Evolutionary conservation across 176 grass and related monocot genomes (phyloP), one percentile per base, ranked within the genome.

Genomic region (Paspalum vaginatum): DNA sequence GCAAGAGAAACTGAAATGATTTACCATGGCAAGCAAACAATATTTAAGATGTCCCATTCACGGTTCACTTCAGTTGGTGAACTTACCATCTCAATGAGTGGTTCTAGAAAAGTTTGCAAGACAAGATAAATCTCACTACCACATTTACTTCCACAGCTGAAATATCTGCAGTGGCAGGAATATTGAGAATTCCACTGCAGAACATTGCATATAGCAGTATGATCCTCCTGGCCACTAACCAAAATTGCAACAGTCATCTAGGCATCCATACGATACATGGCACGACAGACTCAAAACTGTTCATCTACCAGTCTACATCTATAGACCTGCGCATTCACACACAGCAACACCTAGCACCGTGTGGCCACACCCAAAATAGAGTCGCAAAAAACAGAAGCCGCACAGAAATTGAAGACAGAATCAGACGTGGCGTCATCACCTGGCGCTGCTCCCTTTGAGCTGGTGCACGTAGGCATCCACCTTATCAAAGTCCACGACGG

Each of bases 381-480:
- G 40, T 4, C 65, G 0, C 64, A 18, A 65, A 5, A n/a, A 45
- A 45, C 6, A 68, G 41, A 68, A 14, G 12, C 41, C 0, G 1
- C n/a, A 18, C 0, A 89, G n/a, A 51, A 58, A 81, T 11, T 6
- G 13, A 6, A 50, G 15, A 1, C 22, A 58, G 37, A 24, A 69
- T 11, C 8, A 79, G 74, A 20, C 46, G 46, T 54, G 43, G 57
- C 27, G 32, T 20, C 25, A 24, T 75, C 44, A 97, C 91, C 94
- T 97, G 39, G 89, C 86, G 89, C 91, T 97, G 85, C 94, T 94
- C 50, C 91, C 94, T 73, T 91, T 97, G 26, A 97, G 85, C 57
- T 97, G 94, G 61, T 97, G 94, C 78, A 94, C 94, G 50, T 76
- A 76, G 21, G 71, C 94, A 47, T 94, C 86, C 81, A 97, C 85